A percentile compares a stretch with the other conserved stretches of the same genome.
Conservation (phyloP, 2,329 filamentous ascomycete genomes). For the Epichloe gansuensis region DNA sequence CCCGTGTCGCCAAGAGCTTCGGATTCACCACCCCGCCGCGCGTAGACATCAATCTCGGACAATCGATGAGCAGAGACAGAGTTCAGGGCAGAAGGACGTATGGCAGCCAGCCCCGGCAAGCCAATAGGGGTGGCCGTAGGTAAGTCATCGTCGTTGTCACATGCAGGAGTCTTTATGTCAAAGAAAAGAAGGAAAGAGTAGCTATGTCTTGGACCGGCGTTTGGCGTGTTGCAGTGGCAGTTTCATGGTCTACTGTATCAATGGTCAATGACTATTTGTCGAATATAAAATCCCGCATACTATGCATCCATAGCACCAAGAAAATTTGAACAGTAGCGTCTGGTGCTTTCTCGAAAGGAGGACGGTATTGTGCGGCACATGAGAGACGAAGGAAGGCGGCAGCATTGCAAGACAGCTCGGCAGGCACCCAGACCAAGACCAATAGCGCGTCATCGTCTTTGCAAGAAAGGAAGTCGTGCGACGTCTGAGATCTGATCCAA, state of each 20-base stretch:
- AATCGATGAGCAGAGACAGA: constrained; percentile 65
- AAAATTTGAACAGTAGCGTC: too few relatives aligned
- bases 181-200: not conserved
- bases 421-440: too few relatives aligned
- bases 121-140: constrained; percentile 11
- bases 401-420: too few relatives aligned
- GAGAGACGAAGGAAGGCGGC: too few relatives aligned
- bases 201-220: constrained; percentile 1
- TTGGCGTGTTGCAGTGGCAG: constrained; percentile 1
- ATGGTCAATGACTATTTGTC: not conserved
- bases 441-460: too few relatives aligned
- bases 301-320: not conserved
- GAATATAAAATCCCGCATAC: not conserved
- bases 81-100: constrained; percentile 54
- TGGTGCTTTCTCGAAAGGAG: too few relatives aligned
- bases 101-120: constrained; percentile 64
- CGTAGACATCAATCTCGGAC: constrained; percentile 72
- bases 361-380: too few relatives aligned
- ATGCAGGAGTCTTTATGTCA: not conserved
- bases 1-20: constrained; percentile 75
- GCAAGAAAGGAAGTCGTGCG: too few relatives aligned
- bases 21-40: constrained; percentile 68
- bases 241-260: not conserved
- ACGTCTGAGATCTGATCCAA: too few relatives aligned
- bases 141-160: not conserved